Percentiles rank a stretch among this genome's conserved stretches.
These are phyloP conservation scores for Phaeosphaeria sp. DNA, from an alignment of 2,329 filamentous ascomycete genomes.

Conservation along the genomic window DNA sequence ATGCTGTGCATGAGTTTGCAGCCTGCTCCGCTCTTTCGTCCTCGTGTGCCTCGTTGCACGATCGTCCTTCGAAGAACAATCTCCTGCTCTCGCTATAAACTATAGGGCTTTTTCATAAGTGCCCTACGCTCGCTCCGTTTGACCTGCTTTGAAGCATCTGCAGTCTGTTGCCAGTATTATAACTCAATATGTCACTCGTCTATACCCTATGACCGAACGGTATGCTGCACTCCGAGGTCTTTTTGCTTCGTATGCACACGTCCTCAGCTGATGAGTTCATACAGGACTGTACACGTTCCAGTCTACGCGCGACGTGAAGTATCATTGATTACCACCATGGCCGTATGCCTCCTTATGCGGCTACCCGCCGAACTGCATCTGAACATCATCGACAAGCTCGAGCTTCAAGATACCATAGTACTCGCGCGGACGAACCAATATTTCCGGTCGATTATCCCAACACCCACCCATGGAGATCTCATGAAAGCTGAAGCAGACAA, in stretches of 20 bases:
- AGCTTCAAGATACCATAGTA: conserved; percentile 25
- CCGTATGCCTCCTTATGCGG: conserved; percentile 20
- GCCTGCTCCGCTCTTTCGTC: conserved; percentile 10
- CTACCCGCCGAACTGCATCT: conserved; percentile 35
- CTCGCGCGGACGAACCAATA: conserved; percentile 25
- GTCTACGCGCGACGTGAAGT: neutral
- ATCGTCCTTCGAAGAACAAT: neutral
- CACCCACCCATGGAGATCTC: conserved; percentile 25
- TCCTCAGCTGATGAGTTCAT: neutral
- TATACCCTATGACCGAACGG: neutral
- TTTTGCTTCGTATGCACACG: neutral
- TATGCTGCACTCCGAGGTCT: neutral
- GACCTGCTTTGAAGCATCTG: neutral
- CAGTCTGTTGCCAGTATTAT: neutral
- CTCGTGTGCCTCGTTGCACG: conserved; percentile 14
- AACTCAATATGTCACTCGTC: neutral
- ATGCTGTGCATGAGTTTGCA: conserved; percentile 6
- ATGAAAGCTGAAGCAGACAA: conserved; percentile 26
- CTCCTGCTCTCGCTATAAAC: neutral
- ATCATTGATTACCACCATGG: conserved; percentile 11
- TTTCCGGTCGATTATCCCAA: conserved; percentile 24
- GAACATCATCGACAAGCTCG: conserved; percentile 27
- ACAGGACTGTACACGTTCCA: neutral
- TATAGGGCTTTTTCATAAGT: neutral
- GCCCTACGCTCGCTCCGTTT: neutral